Percentiles rank a stretch among this genome's conserved stretches.
These are phyloP conservation scores for Citrus inodora DNA, from an alignment of 345 rosid genomes.

Conservation along the genomic window DNA sequence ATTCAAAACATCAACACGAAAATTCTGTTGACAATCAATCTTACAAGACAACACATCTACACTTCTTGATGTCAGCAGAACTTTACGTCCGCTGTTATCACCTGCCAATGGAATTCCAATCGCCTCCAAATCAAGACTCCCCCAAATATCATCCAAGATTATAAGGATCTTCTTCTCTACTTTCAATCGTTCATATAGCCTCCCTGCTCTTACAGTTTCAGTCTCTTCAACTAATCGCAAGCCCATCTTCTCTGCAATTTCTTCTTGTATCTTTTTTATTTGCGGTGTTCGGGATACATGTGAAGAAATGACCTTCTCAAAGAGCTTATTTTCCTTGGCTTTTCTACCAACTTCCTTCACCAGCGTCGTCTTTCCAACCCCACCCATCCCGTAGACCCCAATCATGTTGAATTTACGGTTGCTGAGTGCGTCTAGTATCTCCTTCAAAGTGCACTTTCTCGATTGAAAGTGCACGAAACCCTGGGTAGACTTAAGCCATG, in stretches of 20 bases:
- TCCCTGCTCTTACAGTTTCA: neutral
- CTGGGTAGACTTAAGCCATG: neutral
- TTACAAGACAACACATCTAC: neutral
- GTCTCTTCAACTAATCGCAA: neutral
- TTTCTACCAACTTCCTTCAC: conserved; percentile 3
- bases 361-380: conserved; percentile 23
- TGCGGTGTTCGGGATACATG: neutral
- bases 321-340: conserved; percentile 10
- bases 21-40: neutral
- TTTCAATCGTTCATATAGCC: neutral
- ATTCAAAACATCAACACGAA: neutral
- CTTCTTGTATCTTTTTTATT: neutral
- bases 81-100: too few relatives aligned
- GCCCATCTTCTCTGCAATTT: neutral
- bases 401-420: neutral
- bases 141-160: neutral
- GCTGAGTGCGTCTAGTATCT: too few relatives aligned
- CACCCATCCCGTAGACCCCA: conserved; percentile 16
- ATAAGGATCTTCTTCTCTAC: neutral
- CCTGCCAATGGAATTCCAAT: too few relatives aligned
- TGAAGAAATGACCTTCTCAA: conserved; percentile 7
- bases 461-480: conserved; percentile 14
- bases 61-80: neutral
- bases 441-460: neutral
- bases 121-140: too few relatives aligned